phyloP scores from a whole-genome alignment of 2,329 filamentous ascomycete genomes.

The Aotearoamyces nothofagi region DNA sequence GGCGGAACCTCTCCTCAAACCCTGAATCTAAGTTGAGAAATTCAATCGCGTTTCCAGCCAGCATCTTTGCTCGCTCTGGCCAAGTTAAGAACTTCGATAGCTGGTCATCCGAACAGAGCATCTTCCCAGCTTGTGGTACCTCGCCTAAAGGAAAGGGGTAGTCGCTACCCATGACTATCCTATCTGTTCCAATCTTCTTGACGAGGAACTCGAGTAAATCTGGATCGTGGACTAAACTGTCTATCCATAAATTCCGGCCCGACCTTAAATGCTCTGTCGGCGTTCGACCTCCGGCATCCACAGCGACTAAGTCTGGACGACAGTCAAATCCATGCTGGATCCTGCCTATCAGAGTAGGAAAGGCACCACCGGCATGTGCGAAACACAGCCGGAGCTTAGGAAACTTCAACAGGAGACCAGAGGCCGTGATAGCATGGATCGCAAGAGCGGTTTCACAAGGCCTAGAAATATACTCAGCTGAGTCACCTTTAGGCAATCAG shows the following conservation, averaged over 20 bases:
- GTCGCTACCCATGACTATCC: slow-evolving; percentile 21
- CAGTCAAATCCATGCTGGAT: slow-evolving; percentile 22
- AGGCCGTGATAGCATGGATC: slow-evolving; percentile 19
- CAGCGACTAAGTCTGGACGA: slow-evolving; percentile 20
- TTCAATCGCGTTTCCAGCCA: slow-evolving; percentile 20
- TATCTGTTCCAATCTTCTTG: slow-evolving; percentile 18
- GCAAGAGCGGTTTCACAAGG: slow-evolving; percentile 21
- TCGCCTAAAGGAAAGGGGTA: slow-evolving; percentile 23
- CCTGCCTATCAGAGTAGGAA: slow-evolving; percentile 20
- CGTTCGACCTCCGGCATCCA: slow-evolving; percentile 15
- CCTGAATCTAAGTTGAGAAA: slow-evolving; percentile 16
- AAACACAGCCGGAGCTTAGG: slow-evolving; percentile 20
- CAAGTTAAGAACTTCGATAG: slow-evolving; percentile 17
- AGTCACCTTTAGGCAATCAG: too few species aligned
- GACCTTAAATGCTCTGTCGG: slow-evolving; percentile 17
- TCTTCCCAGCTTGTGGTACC: slow-evolving; percentile 20
- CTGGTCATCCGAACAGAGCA: slow-evolving; percentile 17
- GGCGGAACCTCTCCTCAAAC: slow-evolving; percentile 14
- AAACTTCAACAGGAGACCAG: slow-evolving; percentile 18
- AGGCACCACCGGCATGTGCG: slow-evolving; percentile 22
- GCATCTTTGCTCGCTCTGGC: slow-evolving; percentile 18
- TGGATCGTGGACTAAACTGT: slow-evolving; percentile 21
- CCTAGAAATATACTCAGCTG: too few species aligned
- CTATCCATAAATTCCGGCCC: slow-evolving; percentile 19
- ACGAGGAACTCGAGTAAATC: slow-evolving; percentile 20